Evolutionary conservation across 306 rosid species (phyloP), one percentile per base, ranked within the genome.

Genomic region (Castanopsis chinensis): DNA sequence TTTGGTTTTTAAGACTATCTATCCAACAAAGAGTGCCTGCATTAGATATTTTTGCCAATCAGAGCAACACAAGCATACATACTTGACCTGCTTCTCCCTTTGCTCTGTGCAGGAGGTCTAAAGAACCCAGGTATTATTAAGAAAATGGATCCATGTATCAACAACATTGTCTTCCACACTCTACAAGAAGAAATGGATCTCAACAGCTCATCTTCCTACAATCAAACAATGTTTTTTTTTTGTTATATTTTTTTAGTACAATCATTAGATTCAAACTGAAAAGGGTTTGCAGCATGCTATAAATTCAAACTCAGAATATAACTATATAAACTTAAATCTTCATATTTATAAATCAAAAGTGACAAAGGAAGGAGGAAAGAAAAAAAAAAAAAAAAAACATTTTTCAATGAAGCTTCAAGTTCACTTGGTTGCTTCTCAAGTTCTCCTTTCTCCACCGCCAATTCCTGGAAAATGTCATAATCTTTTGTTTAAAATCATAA

Each of bases 131-230:
- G 97, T 82, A 52, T 83, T 81, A 78, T 87, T 90, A 61, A 94
- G 78, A 86, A 94, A 92, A 74, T 81, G 61, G 80, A 91, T 84
- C 89, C 94, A 94, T 19, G 78, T 78, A 81, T 89, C 79, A 53
- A 92, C 97, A 81, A 90, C 93, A 37, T 43, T 80, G 53, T 87
- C 92, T 84, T 94, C 98, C 25, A 27, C n/a, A n/a, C 78, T 85
- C 86, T 85, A 78, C 81, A 94, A 69, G 93, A 91, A 82, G 84
- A 72, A 74, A 92, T 84, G 74, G 97, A 87, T 77, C 84, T 86
- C 69, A 70, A 37, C 82, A 92, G 89, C 85, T 94, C 98, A 41
- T 92, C 97, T 73, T 94, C 97, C 98, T 94, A 83, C 56, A 65
- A 79, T 82, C 77, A 81, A 61, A 80, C 78, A 81, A 77, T 71